Base-by-base conservation (phyloP, 1,139 yeast species). In the Hyphopichia burtonii region DNA sequence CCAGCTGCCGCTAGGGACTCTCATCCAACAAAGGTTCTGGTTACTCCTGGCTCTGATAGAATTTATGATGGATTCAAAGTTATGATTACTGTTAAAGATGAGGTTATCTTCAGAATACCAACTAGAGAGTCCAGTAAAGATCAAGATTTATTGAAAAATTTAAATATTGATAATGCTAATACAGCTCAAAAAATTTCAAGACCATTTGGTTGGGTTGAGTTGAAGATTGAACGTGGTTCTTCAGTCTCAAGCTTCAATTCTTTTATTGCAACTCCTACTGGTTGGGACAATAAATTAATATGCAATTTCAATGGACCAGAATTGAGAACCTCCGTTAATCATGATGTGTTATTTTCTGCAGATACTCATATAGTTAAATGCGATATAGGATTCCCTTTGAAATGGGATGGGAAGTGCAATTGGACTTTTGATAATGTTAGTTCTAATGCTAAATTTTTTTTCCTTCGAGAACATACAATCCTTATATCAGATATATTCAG, bases 151-250 rank as follows among this genome's bases (percentile, higher is more conserved):
- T 44, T 66, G 31, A 60, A 54, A 32, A 44, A 43, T 20, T 47
- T 31, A 41, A 37, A 28, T 18, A 25, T 42, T 5, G 49, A 38
- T 20, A 48, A 40, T 31, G 51, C 40, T 8, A 50, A 44, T 31
- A 33, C 17, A 37, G 16, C 39, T 9, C 42, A 36, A 33, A 43
- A 41, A 23, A 25, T 39, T 8, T 36, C 53, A 9, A 63, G 89
- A 31, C 86, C 96, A 0, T 93, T 86, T 68, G 98, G 97, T 0
- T 93, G 99, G 99, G 50, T 93, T 4, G 97, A 91, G 55, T 47
- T 90, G 17, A 83, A 83, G 45, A 65, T 84, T 40, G 74, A 73
- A 1, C 71, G 73, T 23, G 78, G 74, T 0, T 78, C 94, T 0
- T 70, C 71, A 1, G 55, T 83, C 1, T 59, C 72, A 3, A 62